Conservation (phyloP, 2,329 filamentous ascomycete genomes). For the Nannizziopsis arthrosporioides region DNA sequence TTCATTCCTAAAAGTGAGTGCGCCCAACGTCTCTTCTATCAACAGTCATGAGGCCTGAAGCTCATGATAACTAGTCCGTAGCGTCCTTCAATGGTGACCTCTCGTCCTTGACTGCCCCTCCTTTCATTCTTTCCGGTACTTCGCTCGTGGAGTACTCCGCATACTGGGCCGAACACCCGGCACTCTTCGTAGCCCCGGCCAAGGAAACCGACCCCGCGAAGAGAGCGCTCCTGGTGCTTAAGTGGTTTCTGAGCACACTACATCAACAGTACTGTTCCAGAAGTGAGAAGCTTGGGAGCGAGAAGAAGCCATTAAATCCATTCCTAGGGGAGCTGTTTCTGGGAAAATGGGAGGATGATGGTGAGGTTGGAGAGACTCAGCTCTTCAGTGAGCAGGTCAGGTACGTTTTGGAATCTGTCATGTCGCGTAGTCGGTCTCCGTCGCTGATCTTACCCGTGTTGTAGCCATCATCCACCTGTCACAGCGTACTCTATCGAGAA, state of each 20-base stretch:
- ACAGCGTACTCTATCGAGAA: conserved; percentile 93
- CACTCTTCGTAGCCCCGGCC: conserved; percentile 69
- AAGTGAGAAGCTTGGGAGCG: conserved; percentile 73
- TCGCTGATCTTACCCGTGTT: conserved; percentile 9
- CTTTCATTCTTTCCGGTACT: conserved; percentile 68
- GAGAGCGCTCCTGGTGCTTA: conserved; percentile 75
- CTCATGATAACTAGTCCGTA: conserved; percentile 44
- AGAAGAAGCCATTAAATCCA: conserved; percentile 96
- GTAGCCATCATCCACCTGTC: conserved; percentile 76
- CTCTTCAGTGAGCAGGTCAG: conserved; percentile 91
- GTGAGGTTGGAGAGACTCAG: conserved; percentile 58
- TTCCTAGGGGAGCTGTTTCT: conserved; percentile 92
- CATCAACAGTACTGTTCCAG: conserved; percentile 69
- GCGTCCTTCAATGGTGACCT: conserved; percentile 74
- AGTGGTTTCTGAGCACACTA: conserved; percentile 89
- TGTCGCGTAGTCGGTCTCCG: not conserved
- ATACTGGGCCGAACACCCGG: conserved; percentile 71
- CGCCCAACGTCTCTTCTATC: not conserved
- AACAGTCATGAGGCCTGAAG: not conserved
- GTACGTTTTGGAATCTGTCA: conserved; percentile 23
- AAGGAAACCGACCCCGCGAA: conserved; percentile 67
- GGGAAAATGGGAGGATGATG: conserved; percentile 74
- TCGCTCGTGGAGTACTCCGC: conserved; percentile 70
- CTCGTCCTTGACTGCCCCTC: conserved; percentile 66
- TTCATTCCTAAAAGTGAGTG: conserved; percentile 37